Conservation (phyloP, 306 rosid species). For the Benincasa hispida region DNA sequence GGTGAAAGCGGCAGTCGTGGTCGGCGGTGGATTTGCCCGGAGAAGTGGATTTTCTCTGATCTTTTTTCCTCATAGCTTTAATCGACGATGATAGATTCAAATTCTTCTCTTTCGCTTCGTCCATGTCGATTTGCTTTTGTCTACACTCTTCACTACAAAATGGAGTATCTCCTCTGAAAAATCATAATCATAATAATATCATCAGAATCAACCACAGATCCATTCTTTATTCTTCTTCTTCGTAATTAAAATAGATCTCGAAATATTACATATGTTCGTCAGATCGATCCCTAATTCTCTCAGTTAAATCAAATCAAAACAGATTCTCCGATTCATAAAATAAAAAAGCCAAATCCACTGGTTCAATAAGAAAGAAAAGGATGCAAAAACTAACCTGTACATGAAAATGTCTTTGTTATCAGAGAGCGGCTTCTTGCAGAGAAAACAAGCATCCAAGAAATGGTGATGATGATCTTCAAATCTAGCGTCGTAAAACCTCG, state of each 20-base stretch:
- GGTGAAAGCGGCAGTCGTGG: slow-evolving; percentile 40
- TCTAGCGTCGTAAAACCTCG: slow-evolving; percentile 58
- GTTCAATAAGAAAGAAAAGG: too few relatives aligned
- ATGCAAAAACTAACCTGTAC: slow-evolving; percentile 65
- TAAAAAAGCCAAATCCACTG: neutral
- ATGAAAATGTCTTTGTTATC: slow-evolving; percentile 69
- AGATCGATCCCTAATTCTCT: neutral
- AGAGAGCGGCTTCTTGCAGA: slow-evolving; percentile 57
- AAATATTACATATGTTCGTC: neutral
- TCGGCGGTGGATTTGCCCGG: slow-evolving; percentile 30
- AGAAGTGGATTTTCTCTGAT: slow-evolving; percentile 45
- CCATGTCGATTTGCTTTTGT: slow-evolving; percentile 60
- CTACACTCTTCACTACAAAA: slow-evolving; percentile 89
- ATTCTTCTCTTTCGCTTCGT: slow-evolving; percentile 63
- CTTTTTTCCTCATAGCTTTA: slow-evolving; percentile 58
- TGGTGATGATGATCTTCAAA: slow-evolving; percentile 68
- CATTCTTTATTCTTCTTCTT: neutral
- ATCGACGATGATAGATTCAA: slow-evolving; percentile 42
- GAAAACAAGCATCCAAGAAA: slow-evolving; percentile 63
- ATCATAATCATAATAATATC: neutral
- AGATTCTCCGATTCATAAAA: neutral
- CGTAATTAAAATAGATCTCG: neutral
- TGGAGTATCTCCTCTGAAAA: slow-evolving; percentile 80
- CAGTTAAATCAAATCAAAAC: neutral
- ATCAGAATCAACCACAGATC: neutral